Evolutionary conservation across 2,329 filamentous ascomycete species (phyloP).

Genomic region (Xylariaceae sp.): DNA sequence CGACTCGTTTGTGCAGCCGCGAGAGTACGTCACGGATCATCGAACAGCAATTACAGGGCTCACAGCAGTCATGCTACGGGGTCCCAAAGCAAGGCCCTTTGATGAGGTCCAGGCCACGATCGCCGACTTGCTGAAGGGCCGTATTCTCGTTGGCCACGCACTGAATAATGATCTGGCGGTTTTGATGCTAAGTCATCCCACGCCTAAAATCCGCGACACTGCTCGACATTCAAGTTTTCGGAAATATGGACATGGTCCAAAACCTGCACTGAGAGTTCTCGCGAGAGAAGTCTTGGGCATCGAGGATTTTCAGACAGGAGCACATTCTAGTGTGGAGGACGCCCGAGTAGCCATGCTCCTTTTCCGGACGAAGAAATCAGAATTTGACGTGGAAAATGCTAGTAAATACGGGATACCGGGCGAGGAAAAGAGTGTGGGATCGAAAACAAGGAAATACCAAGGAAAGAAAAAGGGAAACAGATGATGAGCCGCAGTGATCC

Average conservation of each 20-base stretch:
- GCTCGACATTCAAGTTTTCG: conserved; percentile 16
- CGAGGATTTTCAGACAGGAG: conserved; percentile 59
- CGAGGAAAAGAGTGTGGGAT: conserved; percentile 19
- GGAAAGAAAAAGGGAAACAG: conserved; percentile 42
- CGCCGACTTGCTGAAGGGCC: conserved; percentile 57
- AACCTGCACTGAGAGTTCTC: conserved; percentile 58
- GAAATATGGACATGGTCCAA: conserved; percentile 14
- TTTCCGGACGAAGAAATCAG: conserved; percentile 77
- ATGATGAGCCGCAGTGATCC: conserved; percentile 20
- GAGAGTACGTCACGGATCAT: conserved; percentile 82
- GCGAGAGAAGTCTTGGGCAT: conserved; percentile 44
- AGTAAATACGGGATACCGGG: conserved; percentile 53
- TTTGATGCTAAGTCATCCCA: conserved; percentile 66
- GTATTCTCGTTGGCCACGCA: conserved; percentile 68
- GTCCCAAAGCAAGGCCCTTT: conserved; percentile 59
- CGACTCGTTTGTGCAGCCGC: conserved; percentile 83
- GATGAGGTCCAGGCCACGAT: conserved; percentile 73
- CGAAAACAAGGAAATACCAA: conserved; percentile 36
- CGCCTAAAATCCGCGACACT: conserved; percentile 55
- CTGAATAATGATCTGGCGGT: conserved; percentile 68
- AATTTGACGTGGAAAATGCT: conserved; percentile 77
- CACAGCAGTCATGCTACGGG: conserved; percentile 64
- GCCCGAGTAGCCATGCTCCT: conserved; percentile 86
- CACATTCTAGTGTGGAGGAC: conserved; percentile 70
- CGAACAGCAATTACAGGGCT: conserved; percentile 84